phyloP scores from a whole-genome alignment of 129 eudicot genomes.

The Tagetes erecta region DNA sequence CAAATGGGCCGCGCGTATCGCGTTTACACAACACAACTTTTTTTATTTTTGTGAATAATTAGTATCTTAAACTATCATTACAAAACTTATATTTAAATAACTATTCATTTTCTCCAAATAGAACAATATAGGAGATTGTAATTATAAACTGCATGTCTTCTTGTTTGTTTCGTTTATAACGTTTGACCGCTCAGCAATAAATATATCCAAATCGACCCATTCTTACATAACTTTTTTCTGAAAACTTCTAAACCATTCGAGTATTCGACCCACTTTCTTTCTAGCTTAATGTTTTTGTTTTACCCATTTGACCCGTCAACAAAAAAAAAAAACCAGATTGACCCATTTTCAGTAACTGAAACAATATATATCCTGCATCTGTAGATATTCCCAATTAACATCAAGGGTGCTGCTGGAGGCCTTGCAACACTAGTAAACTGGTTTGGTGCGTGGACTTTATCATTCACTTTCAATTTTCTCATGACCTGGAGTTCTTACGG shows the following conservation, averaged over 20 bases:
- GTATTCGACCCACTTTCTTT: too few species aligned
- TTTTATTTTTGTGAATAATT: too few species aligned
- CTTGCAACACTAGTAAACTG: slow-evolving; percentile 63
- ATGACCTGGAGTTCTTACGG: slow-evolving; percentile 73
- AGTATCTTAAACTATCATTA: too few species aligned
- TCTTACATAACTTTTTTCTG: too few species aligned
- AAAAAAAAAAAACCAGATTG: neutral
- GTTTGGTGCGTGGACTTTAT: slow-evolving; percentile 65
- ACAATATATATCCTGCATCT: neutral
- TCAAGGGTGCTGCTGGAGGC: slow-evolving; percentile 68
- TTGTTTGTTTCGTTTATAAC: too few species aligned
- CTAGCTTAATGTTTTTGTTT: neutral
- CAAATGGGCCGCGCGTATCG: neutral
- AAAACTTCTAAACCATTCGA: too few species aligned
- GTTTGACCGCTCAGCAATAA: too few species aligned
- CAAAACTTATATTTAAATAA: too few species aligned
- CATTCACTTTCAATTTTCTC: slow-evolving; percentile 67
- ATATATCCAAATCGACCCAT: too few species aligned
- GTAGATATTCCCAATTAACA: slow-evolving; percentile 61
- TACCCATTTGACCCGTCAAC: neutral
- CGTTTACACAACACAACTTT: neutral
- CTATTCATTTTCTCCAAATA: too few species aligned
- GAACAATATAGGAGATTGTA: too few species aligned
- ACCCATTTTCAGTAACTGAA: neutral
- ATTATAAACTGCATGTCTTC: too few species aligned